A percentile compares a stretch with the other conserved stretches of the same genome.
phyloP scores from a whole-genome alignment of 2,329 filamentous ascomycete species.

The Onygena corvina region DNA sequence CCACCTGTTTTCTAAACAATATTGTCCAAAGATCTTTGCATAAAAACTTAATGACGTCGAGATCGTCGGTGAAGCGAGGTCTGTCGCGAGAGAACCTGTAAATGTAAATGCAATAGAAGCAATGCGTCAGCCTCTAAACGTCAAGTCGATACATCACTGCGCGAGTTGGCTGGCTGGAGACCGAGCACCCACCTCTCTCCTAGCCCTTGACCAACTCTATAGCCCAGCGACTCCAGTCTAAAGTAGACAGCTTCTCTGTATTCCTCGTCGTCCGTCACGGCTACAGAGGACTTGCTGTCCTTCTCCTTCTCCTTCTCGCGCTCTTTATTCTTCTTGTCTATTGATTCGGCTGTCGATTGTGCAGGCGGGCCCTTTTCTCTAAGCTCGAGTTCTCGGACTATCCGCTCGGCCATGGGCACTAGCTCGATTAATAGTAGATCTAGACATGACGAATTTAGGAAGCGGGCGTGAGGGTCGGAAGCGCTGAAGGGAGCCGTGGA shows the following conservation, averaged over 20 bases:
- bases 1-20: slow-evolving; percentile 91
- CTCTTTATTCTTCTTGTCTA: not conserved
- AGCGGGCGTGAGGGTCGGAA: slow-evolving; percentile 60
- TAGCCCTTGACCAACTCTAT: slow-evolving; percentile 81
- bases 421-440: slow-evolving; percentile 95
- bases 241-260: slow-evolving; percentile 75
- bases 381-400: slow-evolving; percentile 55
- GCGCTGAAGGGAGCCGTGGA: slow-evolving; percentile 57
- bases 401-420: slow-evolving; percentile 81
- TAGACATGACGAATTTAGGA: slow-evolving; percentile 73
- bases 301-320: slow-evolving; percentile 15
- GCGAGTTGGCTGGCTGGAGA: not conserved
- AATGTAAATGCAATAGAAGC: not conserved
- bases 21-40: slow-evolving; percentile 97
- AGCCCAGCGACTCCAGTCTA: slow-evolving; percentile 71
- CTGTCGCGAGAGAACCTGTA: slow-evolving; percentile 46
- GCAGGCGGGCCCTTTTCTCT: not conserved
- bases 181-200: slow-evolving; percentile 61
- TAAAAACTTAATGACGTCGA: slow-evolving; percentile 95
- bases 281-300: slow-evolving; percentile 15
- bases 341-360: not conserved
- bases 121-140: not conserved
- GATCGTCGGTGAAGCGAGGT: slow-evolving; percentile 77
- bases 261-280: slow-evolving; percentile 48
- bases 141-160: not conserved